Base-by-base conservation (phyloP, 768 basidiomycete species). In the Lentinula sp. region DNA sequence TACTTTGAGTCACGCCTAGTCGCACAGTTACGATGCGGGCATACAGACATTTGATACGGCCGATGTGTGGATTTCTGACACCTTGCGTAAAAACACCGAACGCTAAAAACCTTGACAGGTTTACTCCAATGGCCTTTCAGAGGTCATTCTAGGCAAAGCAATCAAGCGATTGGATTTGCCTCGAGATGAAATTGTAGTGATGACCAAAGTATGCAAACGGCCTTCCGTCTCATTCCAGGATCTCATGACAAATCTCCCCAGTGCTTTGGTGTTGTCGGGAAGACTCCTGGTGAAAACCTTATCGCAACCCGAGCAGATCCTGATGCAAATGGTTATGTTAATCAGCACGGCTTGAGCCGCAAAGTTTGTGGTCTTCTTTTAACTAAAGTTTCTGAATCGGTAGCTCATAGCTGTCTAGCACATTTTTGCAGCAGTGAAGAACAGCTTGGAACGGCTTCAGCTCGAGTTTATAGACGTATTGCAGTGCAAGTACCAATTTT, bases 381-480 rank as follows among this genome's bases (percentile, higher is more conserved):
- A 5, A 45, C 16, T n/a, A n/a, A 16, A 42, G 21, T 3, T 15
- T 3, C 18, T 8, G 3, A 28, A 7, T 39, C 5, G 11, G 18
- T 32, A 13, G n/a, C 53, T 65, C 3, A 66, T 69, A 65, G 68
- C 71, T 35, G 39, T 34, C 21, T 45, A 91, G 84, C 84, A 86
- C 65, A 90, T 92, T 42, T 92, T 93, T 65, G 87, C 86, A 37
- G 75, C 83, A 0, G 81, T 88, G 39, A 84, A 86, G 66, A 72
- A 74, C 15, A 84, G 83, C 49, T 70, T 92, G 61, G 71, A 87
- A 67, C 79, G 89, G 16, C 77, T 93, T 2, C 86, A 90, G 50
- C 70, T 89, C 31, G 90, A 92, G 56, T 89, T 91, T 63, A 78
- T 93, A 66, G 91, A 92, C 66, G 72, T 91, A 1, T 72, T 91